phyloP scores from a whole-genome alignment of 148 eudicot genomes.

The Camellia japonica region DNA sequence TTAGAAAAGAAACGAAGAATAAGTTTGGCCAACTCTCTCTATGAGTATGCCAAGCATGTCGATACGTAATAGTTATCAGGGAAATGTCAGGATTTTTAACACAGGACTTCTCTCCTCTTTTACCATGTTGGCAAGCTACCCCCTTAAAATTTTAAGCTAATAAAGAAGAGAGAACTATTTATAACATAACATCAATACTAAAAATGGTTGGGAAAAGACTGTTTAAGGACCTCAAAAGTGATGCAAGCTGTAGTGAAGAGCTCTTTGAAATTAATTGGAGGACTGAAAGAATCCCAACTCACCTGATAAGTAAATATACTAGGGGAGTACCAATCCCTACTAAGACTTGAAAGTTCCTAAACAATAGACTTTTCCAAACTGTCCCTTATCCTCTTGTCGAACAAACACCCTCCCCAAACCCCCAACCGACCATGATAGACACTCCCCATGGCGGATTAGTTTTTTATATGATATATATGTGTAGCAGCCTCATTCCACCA shows the following conservation, averaged over 20 bases:
- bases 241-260: background rate
- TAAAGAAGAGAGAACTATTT: background rate
- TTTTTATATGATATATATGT: no score
- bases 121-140: background rate
- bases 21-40: background rate
- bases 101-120: background rate
- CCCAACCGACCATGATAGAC: no score
- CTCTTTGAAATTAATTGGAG: background rate
- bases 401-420: background rate
- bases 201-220: background rate
- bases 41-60: background rate
- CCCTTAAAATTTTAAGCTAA: background rate
- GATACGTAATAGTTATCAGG: background rate
- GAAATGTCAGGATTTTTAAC: background rate
- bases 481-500: no score
- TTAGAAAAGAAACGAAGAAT: no score
- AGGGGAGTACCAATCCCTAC: background rate
- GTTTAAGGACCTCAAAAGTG: background rate
- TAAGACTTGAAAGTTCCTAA: background rate
- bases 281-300: background rate
- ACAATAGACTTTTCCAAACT: background rate
- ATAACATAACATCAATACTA: background rate
- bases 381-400: background rate
- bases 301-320: background rate
- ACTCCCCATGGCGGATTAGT: no score